These are phyloP conservation scores for Boletus barrowsii DNA, from an alignment of 768 basidiomycete species.

Conservation along the genomic window DNA sequence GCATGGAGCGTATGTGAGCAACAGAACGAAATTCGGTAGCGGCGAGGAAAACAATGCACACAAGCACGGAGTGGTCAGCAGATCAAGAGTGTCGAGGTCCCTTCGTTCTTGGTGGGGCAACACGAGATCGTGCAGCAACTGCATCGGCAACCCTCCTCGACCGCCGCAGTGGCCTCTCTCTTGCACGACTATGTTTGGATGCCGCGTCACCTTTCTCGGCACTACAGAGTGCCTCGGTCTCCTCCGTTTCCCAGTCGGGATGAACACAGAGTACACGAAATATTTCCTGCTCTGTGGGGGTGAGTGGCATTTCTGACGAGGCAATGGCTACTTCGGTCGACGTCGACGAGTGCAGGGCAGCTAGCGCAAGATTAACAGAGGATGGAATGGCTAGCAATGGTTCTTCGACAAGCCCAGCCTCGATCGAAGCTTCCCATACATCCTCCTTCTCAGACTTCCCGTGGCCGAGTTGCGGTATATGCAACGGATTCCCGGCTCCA, in stretches of 20 bases:
- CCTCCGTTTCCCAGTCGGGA: slow-evolving; percentile 51
- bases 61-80: not conserved
- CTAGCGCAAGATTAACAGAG: slow-evolving; percentile 30
- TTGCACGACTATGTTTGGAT: not conserved
- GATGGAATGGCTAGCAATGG: slow-evolving; percentile 22
- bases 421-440: slow-evolving; percentile 20
- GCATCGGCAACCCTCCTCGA: slow-evolving; percentile 70
- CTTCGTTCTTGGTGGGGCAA: slow-evolving; percentile 32
- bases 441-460: slow-evolving; percentile 8
- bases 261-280: slow-evolving; percentile 62
- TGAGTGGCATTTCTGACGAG: slow-evolving; percentile 47
- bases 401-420: slow-evolving; percentile 22
- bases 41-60: slow-evolving; percentile 1
- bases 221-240: slow-evolving; percentile 10
- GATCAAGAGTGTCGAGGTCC: slow-evolving; percentile 28
- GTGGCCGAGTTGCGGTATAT: slow-evolving; percentile 2
- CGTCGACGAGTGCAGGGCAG: slow-evolving; percentile 23
- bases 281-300: slow-evolving; percentile 67
- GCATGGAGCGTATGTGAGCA: slow-evolving; percentile 3
- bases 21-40: slow-evolving; percentile 11
- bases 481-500: not conserved
- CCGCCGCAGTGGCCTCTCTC: slow-evolving; percentile 31
- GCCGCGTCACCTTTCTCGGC: slow-evolving; percentile 9
- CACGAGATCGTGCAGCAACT: slow-evolving; percentile 46
- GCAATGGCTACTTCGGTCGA: slow-evolving; percentile 9